A percentile compares a stretch with the other conserved stretches of the same genome.
Conservation (phyloP, 1,284 basidiomycete species). For the Mrakiaceae sp. region DNA sequence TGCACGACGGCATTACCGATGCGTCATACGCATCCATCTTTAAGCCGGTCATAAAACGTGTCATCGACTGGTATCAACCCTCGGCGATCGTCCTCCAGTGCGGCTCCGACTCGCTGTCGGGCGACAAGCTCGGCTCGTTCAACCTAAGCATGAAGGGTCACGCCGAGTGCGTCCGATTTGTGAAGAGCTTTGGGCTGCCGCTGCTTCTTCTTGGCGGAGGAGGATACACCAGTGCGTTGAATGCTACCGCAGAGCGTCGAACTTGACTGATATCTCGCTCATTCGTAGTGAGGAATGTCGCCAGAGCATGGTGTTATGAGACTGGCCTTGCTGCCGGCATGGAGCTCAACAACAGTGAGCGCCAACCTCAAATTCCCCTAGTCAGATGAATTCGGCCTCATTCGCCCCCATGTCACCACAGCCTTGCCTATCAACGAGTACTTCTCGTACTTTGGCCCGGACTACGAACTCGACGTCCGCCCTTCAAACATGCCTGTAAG, state of each 20-base stretch:
- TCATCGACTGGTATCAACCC: slow-evolving; percentile 93
- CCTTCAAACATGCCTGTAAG: slow-evolving; percentile 67
- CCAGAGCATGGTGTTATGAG: slow-evolving; percentile 94
- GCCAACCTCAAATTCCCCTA: background rate
- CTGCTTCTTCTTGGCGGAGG: slow-evolving; percentile 89
- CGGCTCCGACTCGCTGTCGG: slow-evolving; percentile 94
- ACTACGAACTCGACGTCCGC: slow-evolving; percentile 93
- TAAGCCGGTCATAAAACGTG: slow-evolving; percentile 85
- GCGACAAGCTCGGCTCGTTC: slow-evolving; percentile 90
- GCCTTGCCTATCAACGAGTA: slow-evolving; percentile 96
- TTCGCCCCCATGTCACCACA: slow-evolving; percentile 26
- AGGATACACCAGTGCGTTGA: slow-evolving; percentile 59
- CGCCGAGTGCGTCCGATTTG: slow-evolving; percentile 92
- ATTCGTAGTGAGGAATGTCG: slow-evolving; percentile 74
- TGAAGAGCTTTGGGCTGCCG: slow-evolving; percentile 92
- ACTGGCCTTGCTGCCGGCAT: slow-evolving; percentile 94
- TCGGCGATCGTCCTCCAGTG: slow-evolving; percentile 96
- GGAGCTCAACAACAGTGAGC: slow-evolving; percentile 68
- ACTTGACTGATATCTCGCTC: too few species aligned
- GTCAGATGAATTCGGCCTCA: background rate
- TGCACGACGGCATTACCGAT: slow-evolving; percentile 92
- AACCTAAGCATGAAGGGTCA: slow-evolving; percentile 98
- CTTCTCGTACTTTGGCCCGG: slow-evolving; percentile 98
- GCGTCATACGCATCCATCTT: slow-evolving; percentile 93
- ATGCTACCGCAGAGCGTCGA: background rate